Evolutionary conservation across 2,329 filamentous ascomycete genomes (phyloP).

Genomic region (Phaeosphaeriaceae sp.): DNA sequence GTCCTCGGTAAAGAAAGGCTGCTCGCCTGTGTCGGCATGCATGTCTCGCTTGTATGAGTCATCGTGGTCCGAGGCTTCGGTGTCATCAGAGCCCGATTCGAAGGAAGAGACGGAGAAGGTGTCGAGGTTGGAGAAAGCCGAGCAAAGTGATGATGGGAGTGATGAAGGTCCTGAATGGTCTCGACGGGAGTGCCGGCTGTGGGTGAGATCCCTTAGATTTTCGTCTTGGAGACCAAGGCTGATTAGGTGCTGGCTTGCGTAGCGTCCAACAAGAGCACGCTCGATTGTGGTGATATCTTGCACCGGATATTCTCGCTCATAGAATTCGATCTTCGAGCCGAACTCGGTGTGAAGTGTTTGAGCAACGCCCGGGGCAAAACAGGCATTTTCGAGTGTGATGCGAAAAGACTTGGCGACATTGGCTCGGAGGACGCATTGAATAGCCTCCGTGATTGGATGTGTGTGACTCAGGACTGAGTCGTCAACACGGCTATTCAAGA

Average conservation of each 20-base stretch:
- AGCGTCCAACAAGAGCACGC: constrained; percentile 9
- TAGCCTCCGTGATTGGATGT: constrained; percentile 21
- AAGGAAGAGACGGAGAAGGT: constrained; percentile 18
- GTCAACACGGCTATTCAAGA: constrained; percentile 22
- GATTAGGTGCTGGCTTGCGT: constrained; percentile 11
- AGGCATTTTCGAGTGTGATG: constrained; percentile 14
- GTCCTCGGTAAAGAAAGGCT: constrained; percentile 16
- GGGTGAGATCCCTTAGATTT: constrained; percentile 3
- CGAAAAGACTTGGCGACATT: constrained; percentile 9
- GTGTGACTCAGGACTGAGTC: constrained; percentile 19
- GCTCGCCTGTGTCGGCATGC: not conserved
- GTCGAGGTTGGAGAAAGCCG: constrained; percentile 17
- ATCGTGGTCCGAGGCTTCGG: not conserved
- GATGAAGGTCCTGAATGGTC: constrained; percentile 5
- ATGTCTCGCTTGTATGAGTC: not conserved
- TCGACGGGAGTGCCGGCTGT: not conserved
- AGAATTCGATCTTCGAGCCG: constrained; percentile 13
- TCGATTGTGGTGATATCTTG: constrained; percentile 1
- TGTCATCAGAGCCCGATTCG: constrained; percentile 6
- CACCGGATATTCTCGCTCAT: not conserved
- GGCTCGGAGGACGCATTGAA: constrained; percentile 14
- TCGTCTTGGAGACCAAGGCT: constrained; percentile 13
- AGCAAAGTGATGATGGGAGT: constrained; percentile 13
- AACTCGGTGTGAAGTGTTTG: constrained; percentile 9
- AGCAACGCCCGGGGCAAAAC: constrained; percentile 21